phyloP scores from a whole-genome alignment of 371 early-diverging fungal species.

The Syncephalastrum sp. region DNA sequence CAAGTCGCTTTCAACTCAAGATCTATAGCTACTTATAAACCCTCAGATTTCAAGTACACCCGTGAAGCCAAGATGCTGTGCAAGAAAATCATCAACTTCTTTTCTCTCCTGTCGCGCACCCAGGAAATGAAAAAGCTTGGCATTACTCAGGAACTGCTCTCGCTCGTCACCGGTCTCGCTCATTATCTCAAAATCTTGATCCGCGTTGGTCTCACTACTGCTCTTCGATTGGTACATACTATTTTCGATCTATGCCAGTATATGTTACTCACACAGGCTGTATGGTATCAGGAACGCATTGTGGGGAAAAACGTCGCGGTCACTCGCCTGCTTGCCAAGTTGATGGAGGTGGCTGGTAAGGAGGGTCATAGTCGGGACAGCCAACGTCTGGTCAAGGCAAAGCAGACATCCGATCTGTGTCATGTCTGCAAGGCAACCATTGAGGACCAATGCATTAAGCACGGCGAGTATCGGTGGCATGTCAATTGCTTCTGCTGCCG shows the following conservation, averaged over 20 bases:
- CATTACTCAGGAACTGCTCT: constrained; percentile 86
- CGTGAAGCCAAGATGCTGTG: constrained; percentile 77
- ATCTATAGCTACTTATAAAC: constrained; percentile 4
- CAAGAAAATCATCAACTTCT: constrained; percentile 87
- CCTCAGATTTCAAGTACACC: constrained; percentile 71
- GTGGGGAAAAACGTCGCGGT: constrained; percentile 47
- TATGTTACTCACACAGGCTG: background rate
- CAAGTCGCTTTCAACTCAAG: constrained; percentile 5
- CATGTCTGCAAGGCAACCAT: constrained; percentile 71
- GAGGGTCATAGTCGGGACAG: constrained; percentile 47
- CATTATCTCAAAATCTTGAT: constrained; percentile 91
- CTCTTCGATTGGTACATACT: constrained; percentile 64
- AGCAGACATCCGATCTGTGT: constrained; percentile 77
- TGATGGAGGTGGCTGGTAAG: constrained; percentile 61
- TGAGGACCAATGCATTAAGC: constrained; percentile 85
- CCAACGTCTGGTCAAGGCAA: constrained; percentile 44
- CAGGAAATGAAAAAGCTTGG: constrained; percentile 70
- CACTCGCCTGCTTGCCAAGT: constrained; percentile 56
- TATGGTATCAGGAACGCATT: constrained; percentile 23
- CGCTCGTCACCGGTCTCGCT: constrained; percentile 90
- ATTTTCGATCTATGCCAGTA: background rate
- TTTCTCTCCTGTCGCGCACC: constrained; percentile 83
- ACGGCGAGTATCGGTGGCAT: constrained; percentile 78
- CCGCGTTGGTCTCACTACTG: constrained; percentile 85
- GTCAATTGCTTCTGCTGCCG: constrained; percentile 75